A percentile compares a stretch with the other conserved stretches of the same genome.
Conservation (phyloP, 176 grass and related monocot genomes). For the Dactylis glomerata region DNA sequence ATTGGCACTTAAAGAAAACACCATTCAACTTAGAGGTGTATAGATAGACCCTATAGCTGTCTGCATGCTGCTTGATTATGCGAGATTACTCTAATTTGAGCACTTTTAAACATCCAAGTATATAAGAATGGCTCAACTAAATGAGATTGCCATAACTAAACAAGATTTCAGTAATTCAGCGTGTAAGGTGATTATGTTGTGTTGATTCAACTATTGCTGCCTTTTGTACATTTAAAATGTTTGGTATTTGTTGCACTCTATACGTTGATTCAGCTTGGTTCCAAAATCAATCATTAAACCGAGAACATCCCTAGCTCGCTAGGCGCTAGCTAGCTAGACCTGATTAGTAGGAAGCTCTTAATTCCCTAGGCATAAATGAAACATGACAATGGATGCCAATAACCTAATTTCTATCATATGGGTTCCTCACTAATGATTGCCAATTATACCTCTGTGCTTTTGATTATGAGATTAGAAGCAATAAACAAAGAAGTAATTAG, state of each 20-base stretch:
- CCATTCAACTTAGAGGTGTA: too few relatives aligned
- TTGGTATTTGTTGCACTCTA: not conserved
- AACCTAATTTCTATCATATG: conserved; percentile 28
- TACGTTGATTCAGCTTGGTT: not conserved
- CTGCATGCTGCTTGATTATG: not conserved
- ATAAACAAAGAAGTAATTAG: conserved; percentile 37
- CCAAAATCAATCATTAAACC: conserved; percentile 44
- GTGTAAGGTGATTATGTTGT: too few relatives aligned
- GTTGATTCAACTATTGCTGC: not conserved
- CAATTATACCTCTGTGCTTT: conserved; percentile 41
- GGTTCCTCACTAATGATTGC: conserved; percentile 46
- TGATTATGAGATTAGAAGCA: conserved; percentile 46
- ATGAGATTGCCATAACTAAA: too few relatives aligned
- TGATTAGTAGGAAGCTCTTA: conserved; percentile 31
- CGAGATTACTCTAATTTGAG: too few relatives aligned
- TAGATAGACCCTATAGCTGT: too few relatives aligned
- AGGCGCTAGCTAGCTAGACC: conserved; percentile 17
- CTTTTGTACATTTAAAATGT: not conserved
- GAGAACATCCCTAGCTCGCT: conserved; percentile 30
- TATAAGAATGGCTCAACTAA: not conserved
- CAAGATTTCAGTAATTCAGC: too few relatives aligned
- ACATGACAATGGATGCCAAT: conserved; percentile 39
- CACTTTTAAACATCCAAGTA: not conserved
- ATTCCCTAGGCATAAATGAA: conserved; percentile 24
- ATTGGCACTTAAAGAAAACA: too few relatives aligned